These are phyloP conservation scores for Plasmodium knowlesi DNA, from an alignment of 169 alveolate species.

Conservation along the genomic window DNA sequence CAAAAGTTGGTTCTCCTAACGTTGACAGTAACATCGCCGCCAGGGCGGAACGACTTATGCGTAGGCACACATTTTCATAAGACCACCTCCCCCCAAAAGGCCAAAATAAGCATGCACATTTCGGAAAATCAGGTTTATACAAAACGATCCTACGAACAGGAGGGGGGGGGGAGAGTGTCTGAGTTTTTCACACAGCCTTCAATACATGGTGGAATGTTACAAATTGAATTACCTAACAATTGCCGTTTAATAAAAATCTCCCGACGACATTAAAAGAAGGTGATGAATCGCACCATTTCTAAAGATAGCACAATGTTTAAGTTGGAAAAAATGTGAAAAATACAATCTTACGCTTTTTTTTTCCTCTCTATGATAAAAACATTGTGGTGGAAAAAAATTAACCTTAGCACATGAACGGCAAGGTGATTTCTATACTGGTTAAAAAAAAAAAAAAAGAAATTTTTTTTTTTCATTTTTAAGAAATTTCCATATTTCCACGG, in stretches of 20 bases:
- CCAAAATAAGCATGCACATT: not conserved
- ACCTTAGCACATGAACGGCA: not conserved
- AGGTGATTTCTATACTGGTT: not conserved
- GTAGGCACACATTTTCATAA: not conserved
- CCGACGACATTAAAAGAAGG: not conserved
- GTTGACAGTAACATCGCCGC: not conserved
- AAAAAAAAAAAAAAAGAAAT: too few species aligned
- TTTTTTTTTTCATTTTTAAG: not conserved
- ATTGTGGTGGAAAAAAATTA: not conserved
- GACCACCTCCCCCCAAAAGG: not conserved
- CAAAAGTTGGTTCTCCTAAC: not conserved
- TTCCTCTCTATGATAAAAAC: not conserved
- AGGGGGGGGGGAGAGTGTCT: not conserved
- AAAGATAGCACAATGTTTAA: not conserved
- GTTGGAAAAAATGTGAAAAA: not conserved
- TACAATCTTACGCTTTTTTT: not conserved
- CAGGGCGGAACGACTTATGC: not conserved
- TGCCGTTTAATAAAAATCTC: not conserved
- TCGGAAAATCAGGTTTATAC: not conserved
- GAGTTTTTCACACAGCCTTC: not conserved
- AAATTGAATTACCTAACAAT: not conserved
- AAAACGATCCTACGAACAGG: not conserved
- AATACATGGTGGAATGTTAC: not conserved
- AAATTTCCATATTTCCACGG: not conserved
- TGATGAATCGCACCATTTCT: not conserved